Conservation (phyloP, 1,284 basidiomycete species). For the Trichosporon coremiiforme region DNA sequence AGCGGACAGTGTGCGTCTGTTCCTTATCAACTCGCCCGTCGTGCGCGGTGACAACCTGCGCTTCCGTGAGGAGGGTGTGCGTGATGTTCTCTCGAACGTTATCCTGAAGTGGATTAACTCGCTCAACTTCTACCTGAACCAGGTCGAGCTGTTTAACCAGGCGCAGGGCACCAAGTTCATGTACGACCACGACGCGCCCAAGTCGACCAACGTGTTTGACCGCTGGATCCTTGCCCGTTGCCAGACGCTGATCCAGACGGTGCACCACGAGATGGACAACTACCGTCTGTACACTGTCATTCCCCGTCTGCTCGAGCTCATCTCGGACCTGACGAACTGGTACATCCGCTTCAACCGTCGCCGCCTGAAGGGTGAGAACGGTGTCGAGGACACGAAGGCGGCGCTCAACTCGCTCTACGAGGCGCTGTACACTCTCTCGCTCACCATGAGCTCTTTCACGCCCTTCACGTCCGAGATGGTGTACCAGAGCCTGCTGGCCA, state of each 20-base stretch:
- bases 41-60: slow-evolving; percentile 96
- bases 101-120: slow-evolving; percentile 99
- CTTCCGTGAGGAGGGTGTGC: slow-evolving; percentile 97
- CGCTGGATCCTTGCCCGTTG: slow-evolving; percentile 97
- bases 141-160: slow-evolving; percentile 86
- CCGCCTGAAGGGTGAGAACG: slow-evolving; percentile 93
- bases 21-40: slow-evolving; percentile 98
- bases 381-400: slow-evolving; percentile 80
- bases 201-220: slow-evolving; percentile 95
- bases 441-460: slow-evolving; percentile 97
- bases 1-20: slow-evolving; percentile 95
- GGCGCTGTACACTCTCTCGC: slow-evolving; percentile 87
- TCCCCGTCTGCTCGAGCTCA: slow-evolving; percentile 82
- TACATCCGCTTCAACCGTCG: slow-evolving; percentile 99
- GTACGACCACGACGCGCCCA: slow-evolving; percentile 83
- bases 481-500: slow-evolving; percentile 85
- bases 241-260: slow-evolving; percentile 90
- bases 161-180: slow-evolving; percentile 75
- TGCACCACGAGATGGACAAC: slow-evolving; percentile 90
- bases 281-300: slow-evolving; percentile 99
- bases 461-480: slow-evolving; percentile 97
- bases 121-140: slow-evolving; percentile 99
- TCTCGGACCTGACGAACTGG: slow-evolving; percentile 99
- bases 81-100: slow-evolving; percentile 91
- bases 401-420: slow-evolving; percentile 97